phyloP scores from a whole-genome alignment of 176 grass and related monocot species.

The Dendrocalamus sinicus region DNA sequence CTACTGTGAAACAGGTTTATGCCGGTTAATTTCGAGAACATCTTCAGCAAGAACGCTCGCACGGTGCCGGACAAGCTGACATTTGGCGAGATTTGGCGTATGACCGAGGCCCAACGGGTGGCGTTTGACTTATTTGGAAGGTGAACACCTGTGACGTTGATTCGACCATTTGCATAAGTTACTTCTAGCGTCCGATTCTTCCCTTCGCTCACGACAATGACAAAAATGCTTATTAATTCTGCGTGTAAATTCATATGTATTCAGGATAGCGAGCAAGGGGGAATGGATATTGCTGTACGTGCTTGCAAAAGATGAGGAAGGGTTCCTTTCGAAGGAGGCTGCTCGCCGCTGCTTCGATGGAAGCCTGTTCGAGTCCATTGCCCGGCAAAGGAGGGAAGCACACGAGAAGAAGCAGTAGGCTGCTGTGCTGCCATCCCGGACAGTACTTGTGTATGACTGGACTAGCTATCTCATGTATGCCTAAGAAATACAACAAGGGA shows the following conservation, averaged over 20 bases:
- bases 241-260: not conserved
- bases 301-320: slow-evolving; percentile 74
- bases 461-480: not conserved
- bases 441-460: not conserved
- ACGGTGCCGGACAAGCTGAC: slow-evolving; percentile 55
- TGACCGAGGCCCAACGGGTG: slow-evolving; percentile 61
- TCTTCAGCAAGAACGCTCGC: slow-evolving; percentile 82
- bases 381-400: not conserved
- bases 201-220: not conserved
- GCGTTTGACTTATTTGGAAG: slow-evolving; percentile 57
- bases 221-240: not conserved
- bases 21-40: slow-evolving; percentile 81
- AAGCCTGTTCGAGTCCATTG: slow-evolving; percentile 71
- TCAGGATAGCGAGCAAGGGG: slow-evolving; percentile 63
- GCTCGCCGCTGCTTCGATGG: slow-evolving; percentile 69
- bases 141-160: not conserved
- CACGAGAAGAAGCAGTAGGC: slow-evolving; percentile 23
- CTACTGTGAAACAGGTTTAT: slow-evolving; percentile 53
- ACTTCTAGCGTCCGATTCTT: not conserved
- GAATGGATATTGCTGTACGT: slow-evolving; percentile 72
- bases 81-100: slow-evolving; percentile 61
- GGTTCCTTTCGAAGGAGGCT: slow-evolving; percentile 60
- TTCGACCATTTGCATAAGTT: not conserved
- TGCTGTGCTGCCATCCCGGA: not conserved
- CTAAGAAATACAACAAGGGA: not conserved